Conservation (phyloP, 2,329 filamentous ascomycete species). For the Fusarium euwallaceae region DNA sequence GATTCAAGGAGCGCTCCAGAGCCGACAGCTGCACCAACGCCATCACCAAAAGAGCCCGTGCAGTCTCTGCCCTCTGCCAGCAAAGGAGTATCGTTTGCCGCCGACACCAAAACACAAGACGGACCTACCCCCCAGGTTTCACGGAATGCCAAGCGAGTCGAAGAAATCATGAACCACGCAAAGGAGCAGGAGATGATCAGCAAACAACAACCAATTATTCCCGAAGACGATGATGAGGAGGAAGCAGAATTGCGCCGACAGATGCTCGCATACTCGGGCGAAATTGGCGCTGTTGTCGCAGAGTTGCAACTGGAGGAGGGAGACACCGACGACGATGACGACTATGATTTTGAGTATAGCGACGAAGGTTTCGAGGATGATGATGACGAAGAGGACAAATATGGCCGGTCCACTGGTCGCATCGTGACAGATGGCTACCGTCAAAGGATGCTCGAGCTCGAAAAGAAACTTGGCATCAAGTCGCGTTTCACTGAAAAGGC, state of each 20-base stretch:
- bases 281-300: constrained; percentile 92
- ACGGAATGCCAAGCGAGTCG: constrained; percentile 62
- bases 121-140: constrained; percentile 53
- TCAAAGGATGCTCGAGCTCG: constrained; percentile 86
- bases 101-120: constrained; percentile 67
- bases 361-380: constrained; percentile 67
- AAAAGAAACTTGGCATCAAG: constrained; percentile 78
- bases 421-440: constrained; percentile 81
- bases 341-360: constrained; percentile 66
- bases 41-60: constrained; percentile 10
- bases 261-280: constrained; percentile 93
- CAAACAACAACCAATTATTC: constrained; percentile 66
- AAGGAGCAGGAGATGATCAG: constrained; percentile 66
- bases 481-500: constrained; percentile 61
- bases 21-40: constrained; percentile 9
- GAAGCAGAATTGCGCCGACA: constrained; percentile 85
- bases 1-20: not conserved
- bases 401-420: constrained; percentile 77
- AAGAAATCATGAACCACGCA: constrained; percentile 69
- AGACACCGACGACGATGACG: constrained; percentile 64
- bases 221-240: constrained; percentile 81
- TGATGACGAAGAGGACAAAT: constrained; percentile 67
- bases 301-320: constrained; percentile 87
- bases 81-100: constrained; percentile 74
- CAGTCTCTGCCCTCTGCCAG: constrained; percentile 46